Percentiles rank a stretch among this genome's conserved stretches.
Conservation (phyloP, 2,329 filamentous ascomycete species). For the Aquanectria penicillioides region DNA sequence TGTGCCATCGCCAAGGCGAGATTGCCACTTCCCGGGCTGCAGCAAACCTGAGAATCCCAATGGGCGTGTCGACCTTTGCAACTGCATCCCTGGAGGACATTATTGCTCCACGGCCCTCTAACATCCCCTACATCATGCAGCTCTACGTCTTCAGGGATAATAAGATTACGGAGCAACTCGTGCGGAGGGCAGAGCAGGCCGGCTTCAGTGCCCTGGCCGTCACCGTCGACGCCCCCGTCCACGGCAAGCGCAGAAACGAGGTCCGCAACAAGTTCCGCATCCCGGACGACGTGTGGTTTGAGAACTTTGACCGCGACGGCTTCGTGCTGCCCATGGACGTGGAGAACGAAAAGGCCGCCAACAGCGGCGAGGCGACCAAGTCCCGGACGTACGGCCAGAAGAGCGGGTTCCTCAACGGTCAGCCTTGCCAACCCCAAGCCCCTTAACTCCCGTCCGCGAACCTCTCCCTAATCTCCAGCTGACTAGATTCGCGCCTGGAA, state of each 20-base stretch:
- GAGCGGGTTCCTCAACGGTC: slow-evolving; percentile 18
- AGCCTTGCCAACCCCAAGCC: too few species aligned
- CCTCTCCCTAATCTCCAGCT: too few species aligned
- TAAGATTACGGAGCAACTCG: slow-evolving; percentile 11
- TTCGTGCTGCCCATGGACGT: slow-evolving; percentile 25
- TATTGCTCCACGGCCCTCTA: background rate
- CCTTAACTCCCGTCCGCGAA: too few species aligned
- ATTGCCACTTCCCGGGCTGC: slow-evolving; percentile 20
- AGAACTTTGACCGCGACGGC: slow-evolving; percentile 19
- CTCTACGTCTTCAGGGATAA: slow-evolving; percentile 17
- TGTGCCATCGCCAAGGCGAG: slow-evolving; percentile 14
- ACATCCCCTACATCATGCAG: slow-evolving; percentile 13
- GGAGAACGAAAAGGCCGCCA: slow-evolving; percentile 18
- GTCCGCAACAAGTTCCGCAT: slow-evolving; percentile 20
- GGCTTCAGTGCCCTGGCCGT: slow-evolving; percentile 12
- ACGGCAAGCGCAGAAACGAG: slow-evolving; percentile 20
- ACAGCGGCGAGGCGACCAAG: background rate
- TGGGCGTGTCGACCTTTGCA: slow-evolving; percentile 18
- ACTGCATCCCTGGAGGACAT: slow-evolving; percentile 18
- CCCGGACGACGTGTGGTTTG: slow-evolving; percentile 19
- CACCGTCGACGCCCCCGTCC: slow-evolving; percentile 16
- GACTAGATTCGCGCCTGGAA: slow-evolving; percentile 8
- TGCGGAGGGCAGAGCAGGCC: slow-evolving; percentile 10
- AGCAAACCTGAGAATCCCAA: slow-evolving; percentile 3
- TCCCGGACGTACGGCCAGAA: background rate